These are phyloP conservation scores for Geotrichum candidum DNA, from an alignment of 1,139 yeast species.

Conservation along the genomic window DNA sequence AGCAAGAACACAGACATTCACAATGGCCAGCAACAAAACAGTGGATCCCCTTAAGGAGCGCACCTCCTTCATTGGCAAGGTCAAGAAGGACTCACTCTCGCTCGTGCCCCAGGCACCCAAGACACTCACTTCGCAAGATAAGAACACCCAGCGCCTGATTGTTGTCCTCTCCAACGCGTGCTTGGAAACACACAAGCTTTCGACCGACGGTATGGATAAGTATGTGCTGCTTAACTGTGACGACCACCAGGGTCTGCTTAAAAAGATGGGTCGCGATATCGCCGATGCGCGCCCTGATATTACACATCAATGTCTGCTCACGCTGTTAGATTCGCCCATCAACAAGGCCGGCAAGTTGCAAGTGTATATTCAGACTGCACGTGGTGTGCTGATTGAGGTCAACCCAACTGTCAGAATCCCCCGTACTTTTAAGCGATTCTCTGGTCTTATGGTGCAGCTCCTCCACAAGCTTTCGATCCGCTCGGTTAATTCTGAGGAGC, in stretches of 20 bases:
- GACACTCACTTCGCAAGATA: constrained; percentile 76
- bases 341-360: constrained; percentile 96
- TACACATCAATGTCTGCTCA: constrained; percentile 83
- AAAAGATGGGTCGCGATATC: constrained; percentile 94
- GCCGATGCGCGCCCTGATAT: constrained; percentile 98
- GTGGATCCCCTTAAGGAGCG: constrained; percentile 13
- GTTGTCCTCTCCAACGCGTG: constrained; percentile 95
- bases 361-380: constrained; percentile 91
- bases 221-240: constrained; percentile 92
- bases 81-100: constrained; percentile 37
- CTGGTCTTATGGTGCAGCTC: constrained; percentile 95
- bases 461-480: constrained; percentile 87
- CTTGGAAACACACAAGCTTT: constrained; percentile 86
- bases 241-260: constrained; percentile 92
- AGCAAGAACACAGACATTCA: constrained; percentile 18
- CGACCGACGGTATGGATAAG: constrained; percentile 81
- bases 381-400: constrained; percentile 90
- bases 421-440: constrained; percentile 93
- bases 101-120: constrained; percentile 81
- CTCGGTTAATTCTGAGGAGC: constrained; percentile 91
- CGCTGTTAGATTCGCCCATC: constrained; percentile 89
- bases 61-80: constrained; percentile 16
- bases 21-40: constrained; percentile 1
- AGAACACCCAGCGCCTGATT: constrained; percentile 72
- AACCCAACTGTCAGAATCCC: constrained; percentile 97